phyloP scores from a whole-genome alignment of 176 grass and related monocot genomes.

The Microstegium vimineum region DNA sequence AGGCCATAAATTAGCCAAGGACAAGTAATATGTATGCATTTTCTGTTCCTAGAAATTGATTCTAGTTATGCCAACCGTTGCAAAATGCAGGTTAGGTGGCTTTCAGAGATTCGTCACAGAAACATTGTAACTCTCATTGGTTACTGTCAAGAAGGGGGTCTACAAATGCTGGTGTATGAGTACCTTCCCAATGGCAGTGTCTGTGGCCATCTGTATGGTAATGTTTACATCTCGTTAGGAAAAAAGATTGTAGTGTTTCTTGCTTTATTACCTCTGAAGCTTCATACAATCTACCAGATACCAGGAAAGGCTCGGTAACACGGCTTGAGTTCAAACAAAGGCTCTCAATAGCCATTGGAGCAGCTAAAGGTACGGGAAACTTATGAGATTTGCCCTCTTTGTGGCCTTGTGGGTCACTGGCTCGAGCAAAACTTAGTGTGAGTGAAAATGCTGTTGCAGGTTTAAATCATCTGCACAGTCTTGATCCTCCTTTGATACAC shows the following conservation, averaged over 20 bases:
- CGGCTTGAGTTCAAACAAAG: conserved; percentile 95
- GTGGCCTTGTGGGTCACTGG: background rate
- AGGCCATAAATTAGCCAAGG: conserved; percentile 19
- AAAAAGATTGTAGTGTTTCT: background rate
- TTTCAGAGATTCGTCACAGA: conserved; percentile 73
- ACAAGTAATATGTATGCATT: conserved; percentile 35
- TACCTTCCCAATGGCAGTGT: conserved; percentile 93
- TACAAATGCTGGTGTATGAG: conserved; percentile 92
- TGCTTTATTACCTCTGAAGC: conserved; percentile 14
- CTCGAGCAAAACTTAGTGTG: background rate
- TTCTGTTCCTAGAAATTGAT: background rate
- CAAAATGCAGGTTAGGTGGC: conserved; percentile 53
- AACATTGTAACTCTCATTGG: conserved; percentile 93
- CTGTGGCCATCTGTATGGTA: conserved; percentile 84
- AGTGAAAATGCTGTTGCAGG: conserved; percentile 48
- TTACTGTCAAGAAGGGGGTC: conserved; percentile 88
- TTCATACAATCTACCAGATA: conserved; percentile 40
- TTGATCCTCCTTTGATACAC: conserved; percentile 76
- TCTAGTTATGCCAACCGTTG: background rate
- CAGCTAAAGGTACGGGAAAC: conserved; percentile 76
- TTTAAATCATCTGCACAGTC: conserved; percentile 67
- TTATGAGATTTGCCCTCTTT: background rate
- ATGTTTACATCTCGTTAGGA: background rate
- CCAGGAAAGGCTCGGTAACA: conserved; percentile 44
- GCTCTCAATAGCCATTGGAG: conserved; percentile 86